phyloP scores from a whole-genome alignment of 305 asterid species.

The Ajuga reptans region DNA sequence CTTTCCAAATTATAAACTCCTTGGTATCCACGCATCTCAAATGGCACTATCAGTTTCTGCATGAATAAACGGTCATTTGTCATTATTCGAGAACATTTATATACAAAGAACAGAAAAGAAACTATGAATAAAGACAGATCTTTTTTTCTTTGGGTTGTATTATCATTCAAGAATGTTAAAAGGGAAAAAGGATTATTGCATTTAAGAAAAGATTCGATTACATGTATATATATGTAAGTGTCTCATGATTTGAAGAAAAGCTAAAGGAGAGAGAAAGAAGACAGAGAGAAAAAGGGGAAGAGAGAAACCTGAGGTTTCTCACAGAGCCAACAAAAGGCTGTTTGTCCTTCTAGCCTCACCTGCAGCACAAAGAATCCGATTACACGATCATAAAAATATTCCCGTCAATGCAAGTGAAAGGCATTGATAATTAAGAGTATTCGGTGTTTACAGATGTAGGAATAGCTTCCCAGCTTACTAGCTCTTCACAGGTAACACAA shows the following conservation, averaged over 20 bases:
- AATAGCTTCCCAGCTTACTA: constrained; percentile 66
- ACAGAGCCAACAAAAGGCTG: constrained; percentile 93
- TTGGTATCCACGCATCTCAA: constrained; percentile 89
- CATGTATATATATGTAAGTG: too few species aligned
- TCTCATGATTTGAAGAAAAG: not conserved
- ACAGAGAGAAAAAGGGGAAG: not conserved
- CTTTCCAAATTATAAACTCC: constrained; percentile 83
- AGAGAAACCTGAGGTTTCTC: constrained; percentile 80
- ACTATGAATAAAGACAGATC: not conserved
- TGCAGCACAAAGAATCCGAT: constrained; percentile 26
- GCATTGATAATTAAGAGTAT: not conserved
- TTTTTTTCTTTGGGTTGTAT: too few species aligned
- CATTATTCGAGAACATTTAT: not conserved
- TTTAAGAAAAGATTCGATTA: too few species aligned
- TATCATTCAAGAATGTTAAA: too few species aligned
- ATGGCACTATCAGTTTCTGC: constrained; percentile 82
- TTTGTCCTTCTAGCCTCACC: constrained; percentile 84
- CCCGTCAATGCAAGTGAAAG: not conserved
- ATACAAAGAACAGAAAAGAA: not conserved
- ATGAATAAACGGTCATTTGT: not conserved
- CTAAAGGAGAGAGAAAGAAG: not conserved
- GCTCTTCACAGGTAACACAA: constrained; percentile 67
- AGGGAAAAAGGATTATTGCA: too few species aligned
- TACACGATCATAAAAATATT: not conserved
- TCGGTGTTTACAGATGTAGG: constrained; percentile 52